Conservation (phyloP, 1,284 basidiomycete species). For the Irpex rosettiformis region DNA sequence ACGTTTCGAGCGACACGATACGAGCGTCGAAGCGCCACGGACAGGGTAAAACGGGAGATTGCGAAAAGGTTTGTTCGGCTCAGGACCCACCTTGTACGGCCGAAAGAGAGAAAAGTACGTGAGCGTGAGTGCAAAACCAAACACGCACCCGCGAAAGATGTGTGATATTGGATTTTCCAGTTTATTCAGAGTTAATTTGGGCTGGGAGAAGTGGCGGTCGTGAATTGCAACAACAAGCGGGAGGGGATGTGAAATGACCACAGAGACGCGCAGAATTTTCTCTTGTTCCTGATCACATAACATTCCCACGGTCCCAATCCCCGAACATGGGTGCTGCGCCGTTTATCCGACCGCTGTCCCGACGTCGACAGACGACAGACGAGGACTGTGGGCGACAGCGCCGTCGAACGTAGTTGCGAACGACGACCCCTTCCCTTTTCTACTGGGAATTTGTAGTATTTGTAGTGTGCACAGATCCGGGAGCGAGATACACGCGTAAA, state of each 20-base stretch:
- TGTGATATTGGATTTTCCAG: neutral
- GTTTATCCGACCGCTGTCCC: neutral
- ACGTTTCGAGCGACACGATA: no score
- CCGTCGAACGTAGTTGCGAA: neutral
- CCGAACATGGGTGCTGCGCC: neutral
- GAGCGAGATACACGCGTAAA: neutral
- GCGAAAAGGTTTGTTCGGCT: neutral
- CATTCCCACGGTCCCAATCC: neutral
- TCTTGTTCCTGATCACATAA: neutral
- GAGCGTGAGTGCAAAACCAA: neutral
- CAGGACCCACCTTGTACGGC: neutral
- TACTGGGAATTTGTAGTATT: neutral
- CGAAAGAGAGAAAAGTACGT: neutral
- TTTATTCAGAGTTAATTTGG: no score
- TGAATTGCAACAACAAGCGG: neutral
- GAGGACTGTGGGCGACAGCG: no score
- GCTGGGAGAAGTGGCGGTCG: neutral
- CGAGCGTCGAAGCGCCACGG: neutral
- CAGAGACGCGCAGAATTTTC: neutral
- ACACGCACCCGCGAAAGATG: neutral
- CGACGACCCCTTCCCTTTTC: neutral
- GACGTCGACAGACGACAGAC: neutral
- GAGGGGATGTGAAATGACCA: neutral
- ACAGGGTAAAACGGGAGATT: neutral
- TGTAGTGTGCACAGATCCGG: neutral